Base-by-base conservation (phyloP, 768 basidiomycete species). In the Lactarius vividus region DNA sequence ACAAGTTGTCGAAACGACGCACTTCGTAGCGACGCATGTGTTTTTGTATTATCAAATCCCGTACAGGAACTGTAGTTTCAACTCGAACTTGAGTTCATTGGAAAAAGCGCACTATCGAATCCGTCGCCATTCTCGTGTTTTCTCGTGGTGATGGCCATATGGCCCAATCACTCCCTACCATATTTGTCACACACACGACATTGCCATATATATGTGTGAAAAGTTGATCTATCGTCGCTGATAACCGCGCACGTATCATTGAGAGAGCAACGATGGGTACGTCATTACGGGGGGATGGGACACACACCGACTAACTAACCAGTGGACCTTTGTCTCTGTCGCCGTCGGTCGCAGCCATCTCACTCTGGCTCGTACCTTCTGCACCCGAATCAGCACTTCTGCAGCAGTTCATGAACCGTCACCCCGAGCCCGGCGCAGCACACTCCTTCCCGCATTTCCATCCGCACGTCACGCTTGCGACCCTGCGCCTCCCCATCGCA, bases 291-390 rank as follows among this genome's bases (percentile, higher is more conserved):
- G 16, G 55, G 28, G 11, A 13, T 56, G 31, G 28, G 29, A 18
- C 29, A 18, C n/a, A 52, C 9, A 6, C 44, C 35, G 46, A 23
- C 46, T 20, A 15, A 52, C 46, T 28, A 3, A 26, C 37, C 33
- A 11, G 13, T 39, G 18, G n/a, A 57, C 39, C 23, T 18, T 10
- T 44, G 15, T 28, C 23, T 18, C 16, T 44, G 15, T 28, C 16
- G 20, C 15, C 9, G 16, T 15, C 44, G 23, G 15, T 15, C 57
- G 35, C 69, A 89, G 88, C 87, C 15, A 71, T 85, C 57, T 78
- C 87, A 16, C 76, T 92, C 4, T 93, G 91, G 91, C 81, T 93
- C 35, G 85, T 92, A 16, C 88, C 90, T 6, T 71, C 78, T 18
- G 68, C 73, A n/a, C 61, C 71, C 10, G 81, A 84, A 67, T 76